phyloP scores from a whole-genome alignment of 805 yeast genomes.

The Teunomyces stri region DNA sequence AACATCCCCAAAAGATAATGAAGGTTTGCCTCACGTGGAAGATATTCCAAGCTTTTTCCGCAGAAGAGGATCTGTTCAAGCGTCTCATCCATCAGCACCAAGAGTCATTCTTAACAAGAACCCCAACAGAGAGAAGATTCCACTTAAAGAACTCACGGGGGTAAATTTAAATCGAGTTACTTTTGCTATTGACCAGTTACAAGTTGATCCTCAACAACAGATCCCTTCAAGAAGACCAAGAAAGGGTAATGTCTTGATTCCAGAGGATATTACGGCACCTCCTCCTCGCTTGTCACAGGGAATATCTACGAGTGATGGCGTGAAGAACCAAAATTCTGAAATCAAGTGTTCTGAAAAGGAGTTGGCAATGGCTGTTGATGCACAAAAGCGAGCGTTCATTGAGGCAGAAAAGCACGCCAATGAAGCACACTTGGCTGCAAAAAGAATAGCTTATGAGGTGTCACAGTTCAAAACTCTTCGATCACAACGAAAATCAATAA shows the following conservation, averaged over 20 bases:
- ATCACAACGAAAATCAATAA: slow-evolving; percentile 19
- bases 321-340: slow-evolving; percentile 17
- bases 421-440: slow-evolving; percentile 73
- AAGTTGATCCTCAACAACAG: slow-evolving; percentile 61
- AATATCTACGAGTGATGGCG: slow-evolving; percentile 47
- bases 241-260: slow-evolving; percentile 51
- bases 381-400: slow-evolving; percentile 49
- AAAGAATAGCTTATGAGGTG: slow-evolving; percentile 67
- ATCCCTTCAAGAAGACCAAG: slow-evolving; percentile 56
- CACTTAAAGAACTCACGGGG: slow-evolving; percentile 30
- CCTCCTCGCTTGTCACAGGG: slow-evolving; percentile 69
- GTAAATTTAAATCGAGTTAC: slow-evolving; percentile 61
- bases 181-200: slow-evolving; percentile 73
- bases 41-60: not conserved
- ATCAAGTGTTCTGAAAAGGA: slow-evolving; percentile 44
- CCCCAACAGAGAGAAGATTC: slow-evolving; percentile 35
- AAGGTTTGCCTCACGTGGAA: not conserved
- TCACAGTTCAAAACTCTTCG: slow-evolving; percentile 26
- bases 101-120: slow-evolving; percentile 46
- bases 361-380: slow-evolving; percentile 55
- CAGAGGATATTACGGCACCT: slow-evolving; percentile 64
- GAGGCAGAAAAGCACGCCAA: slow-evolving; percentile 73
- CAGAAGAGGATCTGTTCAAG: slow-evolving; percentile 2
- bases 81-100: not conserved
- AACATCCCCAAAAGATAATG: not conserved